Evolutionary conservation across 352 stramenopile species (phyloP), one percentile per base, ranked within the genome.

Genomic region (Detonula confervacea): DNA sequence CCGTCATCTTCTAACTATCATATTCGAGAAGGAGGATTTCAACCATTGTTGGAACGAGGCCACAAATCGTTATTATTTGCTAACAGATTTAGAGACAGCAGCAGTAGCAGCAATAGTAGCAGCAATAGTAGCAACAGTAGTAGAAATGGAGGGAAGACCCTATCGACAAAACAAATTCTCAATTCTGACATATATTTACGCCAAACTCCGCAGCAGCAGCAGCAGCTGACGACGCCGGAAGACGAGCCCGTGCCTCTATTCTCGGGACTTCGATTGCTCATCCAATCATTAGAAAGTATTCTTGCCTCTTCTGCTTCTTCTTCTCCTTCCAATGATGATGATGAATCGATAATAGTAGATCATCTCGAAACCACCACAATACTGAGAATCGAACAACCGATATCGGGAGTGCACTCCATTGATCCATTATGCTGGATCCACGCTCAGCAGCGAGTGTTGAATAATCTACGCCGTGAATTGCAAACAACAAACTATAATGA

Each of bases 361-460:
- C 51, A 73, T 51, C 55, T 83, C 4, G 56, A 84, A 22, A 37
- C 29, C 5, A 73, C 59, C 4, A 65, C 39, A 22, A 77, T 84
- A 16, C 55, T 91, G 20, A 54, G 83, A 69, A 90, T 92, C 30
- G 74, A 90, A 79, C 71, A 87, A 57, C 52, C 60, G 0, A 81
- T 92, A 74, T 82, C 81, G 5, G 47, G 33, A 33, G 51, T 67
- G 0, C 76, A 89, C 54, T 49, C 63, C 20, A 54, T 87, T 2
- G 87, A 92, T 84, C 81, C 87, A 27, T 57, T 92, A 3, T 85
- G 87, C 69, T 92, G 87, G 87, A 37, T 92, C 20, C 79, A 90
- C 61, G 87, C 81, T 11, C 83, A 92, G 51, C 56, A 72, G 44
- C 8, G 25, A n/a, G 12, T 7, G 42, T 82, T 81, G 11, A 30